Base-by-base conservation (phyloP, 257 asterid species). In the Mentha longifolia region DNA sequence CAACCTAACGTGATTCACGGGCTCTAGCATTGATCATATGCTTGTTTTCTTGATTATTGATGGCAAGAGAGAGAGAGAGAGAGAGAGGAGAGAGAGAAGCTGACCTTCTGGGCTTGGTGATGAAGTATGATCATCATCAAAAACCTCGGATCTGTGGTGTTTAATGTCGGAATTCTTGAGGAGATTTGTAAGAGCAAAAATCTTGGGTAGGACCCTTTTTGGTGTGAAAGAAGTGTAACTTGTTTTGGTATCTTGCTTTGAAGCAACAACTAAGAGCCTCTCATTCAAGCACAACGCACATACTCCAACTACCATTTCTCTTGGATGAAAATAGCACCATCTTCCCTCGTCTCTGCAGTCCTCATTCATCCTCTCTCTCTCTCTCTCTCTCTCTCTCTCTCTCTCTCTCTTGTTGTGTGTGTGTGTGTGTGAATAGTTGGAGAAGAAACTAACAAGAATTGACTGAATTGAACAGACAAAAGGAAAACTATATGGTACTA, bases 211-310 rank as follows among this genome's bases (percentile, higher is more conserved):
- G 64, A 64, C 42, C 56, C 49, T 66, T 50, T 54, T 70, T 20
- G 80, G 62, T 72, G 71, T 22, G 11, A 74, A 17, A 17, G 46
- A 17, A 17, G 46, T 57, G 70, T 67, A 71, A 67, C 14, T 55
- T 70, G 77, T 15, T 70, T 58, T 39, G 8, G 9, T 64, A 25
- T 64, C 55, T 78, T 82, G 83, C 43, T 80, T 76, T 75, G 84
- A 87, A 81, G 95, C 91, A 71, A 92, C 72, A 43, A 89, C 41
- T 42, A 85, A 70, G 56, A 92, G 94, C 88, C 80, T 88, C 63
- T 92, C 91, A 68, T 86, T 80, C 83, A 92, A 78, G 78, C 98
- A 92, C 62, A 86, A 71, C 17, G 93, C 92, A 72, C 97, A 92
- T 7, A 92, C 83, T 6, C 98, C 98, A 2, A 92, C 58, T 0